A percentile compares a stretch with the other conserved stretches of the same genome.
phyloP scores from a whole-genome alignment of 257 asterid species.

The Eucommia ulmoides region DNA sequence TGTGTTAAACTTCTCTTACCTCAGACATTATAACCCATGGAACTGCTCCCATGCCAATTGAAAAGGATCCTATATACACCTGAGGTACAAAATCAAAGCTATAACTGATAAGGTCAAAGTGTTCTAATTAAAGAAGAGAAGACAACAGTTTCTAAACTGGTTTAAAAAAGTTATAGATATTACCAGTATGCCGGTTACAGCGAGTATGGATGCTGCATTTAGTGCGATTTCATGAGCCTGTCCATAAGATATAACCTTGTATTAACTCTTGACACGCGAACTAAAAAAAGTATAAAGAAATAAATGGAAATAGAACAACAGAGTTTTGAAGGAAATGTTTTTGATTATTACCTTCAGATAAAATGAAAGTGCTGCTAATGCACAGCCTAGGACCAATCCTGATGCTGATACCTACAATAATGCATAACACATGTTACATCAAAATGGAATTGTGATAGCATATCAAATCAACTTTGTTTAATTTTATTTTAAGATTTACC shows the following conservation, averaged over 20 bases:
- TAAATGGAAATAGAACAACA: too few relatives aligned
- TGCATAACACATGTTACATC: not conserved
- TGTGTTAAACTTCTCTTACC: constrained; percentile 23
- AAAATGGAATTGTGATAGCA: not conserved
- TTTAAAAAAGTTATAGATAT: constrained; percentile 1
- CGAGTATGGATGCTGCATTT: constrained; percentile 53
- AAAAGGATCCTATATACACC: constrained; percentile 80
- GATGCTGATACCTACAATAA: constrained; percentile 55
- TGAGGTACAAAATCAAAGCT: constrained; percentile 20
- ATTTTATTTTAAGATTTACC: constrained; percentile 27
- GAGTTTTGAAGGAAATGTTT: too few relatives aligned
- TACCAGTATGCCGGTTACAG: constrained; percentile 82
- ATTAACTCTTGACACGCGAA: too few relatives aligned
- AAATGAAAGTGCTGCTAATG: constrained; percentile 61
- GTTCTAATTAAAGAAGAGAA: not conserved
- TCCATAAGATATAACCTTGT: too few relatives aligned
- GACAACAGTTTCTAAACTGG: too few relatives aligned
- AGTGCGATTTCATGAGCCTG: constrained; percentile 64
- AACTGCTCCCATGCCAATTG: constrained; percentile 95
- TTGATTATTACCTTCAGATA: constrained; percentile 67
- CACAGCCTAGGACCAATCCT: constrained; percentile 75
- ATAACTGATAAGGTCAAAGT: too few relatives aligned
- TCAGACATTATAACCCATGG: constrained; percentile 99
- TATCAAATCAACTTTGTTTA: not conserved
- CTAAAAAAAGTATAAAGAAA: too few relatives aligned